These are phyloP conservation scores for Bauhinia variegata DNA, from an alignment of 306 rosid species.

Conservation along the genomic window DNA sequence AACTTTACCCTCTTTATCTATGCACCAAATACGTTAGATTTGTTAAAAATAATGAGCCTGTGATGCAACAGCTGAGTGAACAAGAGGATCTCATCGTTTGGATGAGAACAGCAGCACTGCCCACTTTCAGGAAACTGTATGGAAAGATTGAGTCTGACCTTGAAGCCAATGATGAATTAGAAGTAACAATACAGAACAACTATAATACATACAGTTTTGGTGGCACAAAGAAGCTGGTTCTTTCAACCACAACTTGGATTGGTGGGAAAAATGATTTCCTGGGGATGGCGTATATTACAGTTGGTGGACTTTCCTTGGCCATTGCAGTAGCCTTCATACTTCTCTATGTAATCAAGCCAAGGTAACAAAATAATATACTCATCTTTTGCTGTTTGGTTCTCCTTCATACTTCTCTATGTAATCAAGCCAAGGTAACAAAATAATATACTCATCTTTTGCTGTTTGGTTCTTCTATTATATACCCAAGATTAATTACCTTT, in stretches of 20 bases:
- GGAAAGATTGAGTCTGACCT: slow-evolving; percentile 81
- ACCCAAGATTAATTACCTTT: not conserved
- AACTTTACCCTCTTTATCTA: no score
- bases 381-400: not conserved
- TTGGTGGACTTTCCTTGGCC: slow-evolving; percentile 70
- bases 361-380: slow-evolving; percentile 43
- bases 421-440: slow-evolving; percentile 74
- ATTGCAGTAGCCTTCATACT: slow-evolving; percentile 64
- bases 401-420: slow-evolving; percentile 69
- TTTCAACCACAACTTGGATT: slow-evolving; percentile 82
- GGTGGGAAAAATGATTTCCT: slow-evolving; percentile 83
- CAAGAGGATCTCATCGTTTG: slow-evolving; percentile 95
- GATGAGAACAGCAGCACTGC: slow-evolving; percentile 90
- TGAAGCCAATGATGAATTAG: slow-evolving; percentile 57
- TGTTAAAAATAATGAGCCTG: not conserved
- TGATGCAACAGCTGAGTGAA: slow-evolving; percentile 62
- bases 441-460: not conserved
- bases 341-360: slow-evolving; percentile 75
- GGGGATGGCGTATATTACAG: slow-evolving; percentile 67
- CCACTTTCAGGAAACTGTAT: slow-evolving; percentile 81
- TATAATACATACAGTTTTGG: slow-evolving; percentile 81
- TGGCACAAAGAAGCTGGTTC: slow-evolving; percentile 69
- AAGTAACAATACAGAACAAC: slow-evolving; percentile 66
- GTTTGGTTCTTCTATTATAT: slow-evolving; percentile 28
- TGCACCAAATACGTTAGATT: no score